phyloP scores from a whole-genome alignment of 768 basidiomycete species.

The Phylloporus rhodoxanthus region DNA sequence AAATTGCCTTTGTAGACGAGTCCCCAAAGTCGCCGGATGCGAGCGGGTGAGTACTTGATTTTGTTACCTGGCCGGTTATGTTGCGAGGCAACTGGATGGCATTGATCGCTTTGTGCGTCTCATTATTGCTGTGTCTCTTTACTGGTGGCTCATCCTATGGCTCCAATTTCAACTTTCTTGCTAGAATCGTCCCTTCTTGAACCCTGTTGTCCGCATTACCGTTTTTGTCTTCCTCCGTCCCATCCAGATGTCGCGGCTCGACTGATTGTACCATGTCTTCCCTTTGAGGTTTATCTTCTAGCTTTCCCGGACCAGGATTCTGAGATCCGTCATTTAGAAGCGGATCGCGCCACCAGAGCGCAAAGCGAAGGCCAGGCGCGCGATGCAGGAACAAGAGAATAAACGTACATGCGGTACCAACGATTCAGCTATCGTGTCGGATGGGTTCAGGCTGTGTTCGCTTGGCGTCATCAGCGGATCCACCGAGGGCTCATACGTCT shows the following conservation, averaged over 20 bases:
- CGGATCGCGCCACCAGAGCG: constrained; percentile 2
- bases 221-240: no score
- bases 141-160: no score
- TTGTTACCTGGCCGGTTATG: not conserved
- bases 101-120: not conserved
- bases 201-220: no score
- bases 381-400: constrained; percentile 6
- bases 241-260: no score
- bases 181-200: no score
- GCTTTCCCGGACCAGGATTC: no score
- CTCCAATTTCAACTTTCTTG: no score
- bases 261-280: no score
- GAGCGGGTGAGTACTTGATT: not conserved
- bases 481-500: constrained; percentile 57
- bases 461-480: constrained; percentile 68
- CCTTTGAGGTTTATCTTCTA: no score
- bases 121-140: no score
- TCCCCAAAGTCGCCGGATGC: not conserved
- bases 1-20: not conserved
- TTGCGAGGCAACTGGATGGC: not conserved
- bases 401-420: constrained; percentile 62
- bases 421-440: constrained; percentile 61
- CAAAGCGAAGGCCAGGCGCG: not conserved
- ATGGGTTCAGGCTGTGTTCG: constrained; percentile 62
- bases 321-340: no score